Percentiles rank a stretch among this genome's conserved stretches.
Conservation (phyloP, 2,329 filamentous ascomycete species). For the Bertia moriformis region DNA sequence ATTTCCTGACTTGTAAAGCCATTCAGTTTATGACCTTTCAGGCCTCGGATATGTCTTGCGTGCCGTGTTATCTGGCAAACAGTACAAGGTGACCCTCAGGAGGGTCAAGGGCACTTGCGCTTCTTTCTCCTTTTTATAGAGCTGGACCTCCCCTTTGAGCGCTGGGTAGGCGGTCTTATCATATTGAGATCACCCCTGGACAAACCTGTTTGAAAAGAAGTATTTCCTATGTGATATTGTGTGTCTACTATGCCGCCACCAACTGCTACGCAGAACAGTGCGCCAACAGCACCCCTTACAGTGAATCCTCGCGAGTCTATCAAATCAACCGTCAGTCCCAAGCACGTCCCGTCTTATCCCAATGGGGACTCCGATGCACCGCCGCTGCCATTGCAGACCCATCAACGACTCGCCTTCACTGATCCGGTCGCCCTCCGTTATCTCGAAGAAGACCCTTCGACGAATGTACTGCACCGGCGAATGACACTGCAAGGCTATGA, state of each 20-base stretch:
- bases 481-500: constrained; percentile 44
- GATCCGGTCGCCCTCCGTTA: constrained; percentile 16
- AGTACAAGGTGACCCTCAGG: not conserved
- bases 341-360: not conserved
- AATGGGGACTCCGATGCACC: not conserved
- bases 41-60: not conserved
- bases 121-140: not conserved
- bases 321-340: not conserved
- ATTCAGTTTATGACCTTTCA: no score
- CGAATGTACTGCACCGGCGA: constrained; percentile 38
- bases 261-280: no score
- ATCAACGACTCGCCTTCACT: not conserved
- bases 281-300: not conserved
- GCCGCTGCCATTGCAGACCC: not conserved
- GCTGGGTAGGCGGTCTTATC: no score
- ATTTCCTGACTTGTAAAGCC: no score
- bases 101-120: not conserved
- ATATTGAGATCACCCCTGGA: no score
- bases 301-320: not conserved
- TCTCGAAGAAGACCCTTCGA: constrained; percentile 47
- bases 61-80: not conserved
- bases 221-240: no score
- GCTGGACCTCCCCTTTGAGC: no score
- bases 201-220: no score
- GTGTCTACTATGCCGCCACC: not conserved